These are phyloP conservation scores for Pilaira anomala DNA, from an alignment of 192 early-diverging fungal genomes.

Conservation along the genomic window DNA sequence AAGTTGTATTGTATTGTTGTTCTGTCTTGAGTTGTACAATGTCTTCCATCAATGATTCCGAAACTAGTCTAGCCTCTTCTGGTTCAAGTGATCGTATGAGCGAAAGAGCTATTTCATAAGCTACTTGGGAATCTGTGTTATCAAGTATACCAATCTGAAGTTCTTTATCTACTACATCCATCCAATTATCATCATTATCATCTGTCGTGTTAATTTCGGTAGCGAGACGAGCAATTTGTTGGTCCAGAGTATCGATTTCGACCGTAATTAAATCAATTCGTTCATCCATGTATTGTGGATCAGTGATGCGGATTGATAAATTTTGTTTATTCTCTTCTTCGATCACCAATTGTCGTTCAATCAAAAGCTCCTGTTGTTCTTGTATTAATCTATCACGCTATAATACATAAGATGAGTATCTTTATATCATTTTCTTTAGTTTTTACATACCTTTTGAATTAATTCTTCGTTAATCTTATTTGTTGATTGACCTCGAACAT, in stretches of 20 bases:
- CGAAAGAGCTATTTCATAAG: conserved; percentile 20
- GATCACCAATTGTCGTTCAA: conserved; percentile 17
- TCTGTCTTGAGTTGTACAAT: conserved; percentile 3
- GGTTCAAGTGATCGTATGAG: conserved; percentile 7
- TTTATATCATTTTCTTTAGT: background rate
- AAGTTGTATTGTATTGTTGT: background rate
- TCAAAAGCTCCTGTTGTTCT: conserved; percentile 26
- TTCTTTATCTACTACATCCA: conserved; percentile 11
- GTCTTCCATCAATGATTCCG: conserved; percentile 9
- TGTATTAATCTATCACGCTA: conserved; percentile 9
- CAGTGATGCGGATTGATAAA: background rate
- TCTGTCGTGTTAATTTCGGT: background rate
- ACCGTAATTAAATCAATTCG: conserved; percentile 27
- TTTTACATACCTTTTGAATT: conserved; percentile 18
- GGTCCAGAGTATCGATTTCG: conserved; percentile 10
- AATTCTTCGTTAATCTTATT: background rate
- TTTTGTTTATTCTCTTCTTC: background rate
- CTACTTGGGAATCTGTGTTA: conserved; percentile 3
- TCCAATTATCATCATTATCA: conserved; percentile 13
- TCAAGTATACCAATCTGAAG: conserved; percentile 1
- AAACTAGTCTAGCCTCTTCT: conserved; percentile 7
- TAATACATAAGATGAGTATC: background rate
- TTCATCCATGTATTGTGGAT: conserved; percentile 37
- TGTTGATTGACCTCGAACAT: background rate
- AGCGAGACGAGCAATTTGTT: background rate